phyloP scores from a whole-genome alignment of 1,284 basidiomycete genomes.

The Ustilago xerochloae region DNA sequence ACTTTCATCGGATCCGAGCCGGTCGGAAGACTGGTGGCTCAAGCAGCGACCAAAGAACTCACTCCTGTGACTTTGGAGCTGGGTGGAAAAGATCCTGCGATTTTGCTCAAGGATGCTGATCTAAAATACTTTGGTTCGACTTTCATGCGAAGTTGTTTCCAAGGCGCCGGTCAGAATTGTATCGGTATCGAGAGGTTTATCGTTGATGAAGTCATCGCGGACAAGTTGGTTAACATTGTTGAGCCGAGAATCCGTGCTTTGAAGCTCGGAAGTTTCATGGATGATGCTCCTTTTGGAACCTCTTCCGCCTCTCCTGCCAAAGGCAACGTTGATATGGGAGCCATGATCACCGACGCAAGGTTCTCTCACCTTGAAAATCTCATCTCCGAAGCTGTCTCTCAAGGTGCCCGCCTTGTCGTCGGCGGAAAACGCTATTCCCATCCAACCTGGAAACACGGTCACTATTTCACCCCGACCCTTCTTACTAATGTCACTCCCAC shows the following conservation, averaged over 20 bases:
- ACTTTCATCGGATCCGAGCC: conserved; percentile 91
- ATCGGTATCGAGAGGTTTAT: conserved; percentile 89
- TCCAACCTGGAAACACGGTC: conserved; percentile 74
- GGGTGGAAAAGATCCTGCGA: conserved; percentile 75
- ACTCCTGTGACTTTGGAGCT: conserved; percentile 91
- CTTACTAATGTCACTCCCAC: conserved; percentile 79
- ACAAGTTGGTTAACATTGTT: conserved; percentile 73
- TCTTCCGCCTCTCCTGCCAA: neutral
- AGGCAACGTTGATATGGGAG: conserved; percentile 75
- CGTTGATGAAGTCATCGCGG: conserved; percentile 80
- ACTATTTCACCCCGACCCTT: conserved; percentile 87
- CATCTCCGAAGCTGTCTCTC: conserved; percentile 77
- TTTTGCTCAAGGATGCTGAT: conserved; percentile 71
- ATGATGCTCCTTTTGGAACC: conserved; percentile 55
- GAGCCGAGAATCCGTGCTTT: conserved; percentile 52
- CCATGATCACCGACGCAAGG: conserved; percentile 79
- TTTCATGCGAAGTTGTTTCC: conserved; percentile 69
- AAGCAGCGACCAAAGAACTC: conserved; percentile 83
- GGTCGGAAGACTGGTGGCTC: conserved; percentile 85
- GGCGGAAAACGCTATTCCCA: conserved; percentile 78
- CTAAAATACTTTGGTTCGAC: conserved; percentile 71
- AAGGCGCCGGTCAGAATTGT: conserved; percentile 94
- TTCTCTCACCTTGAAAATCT: conserved; percentile 80
- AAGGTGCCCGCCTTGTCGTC: conserved; percentile 77
- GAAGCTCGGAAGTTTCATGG: conserved; percentile 57